These are phyloP conservation scores for Prinsepia uniflora DNA, from an alignment of 306 rosid genomes.

Conservation along the genomic window DNA sequence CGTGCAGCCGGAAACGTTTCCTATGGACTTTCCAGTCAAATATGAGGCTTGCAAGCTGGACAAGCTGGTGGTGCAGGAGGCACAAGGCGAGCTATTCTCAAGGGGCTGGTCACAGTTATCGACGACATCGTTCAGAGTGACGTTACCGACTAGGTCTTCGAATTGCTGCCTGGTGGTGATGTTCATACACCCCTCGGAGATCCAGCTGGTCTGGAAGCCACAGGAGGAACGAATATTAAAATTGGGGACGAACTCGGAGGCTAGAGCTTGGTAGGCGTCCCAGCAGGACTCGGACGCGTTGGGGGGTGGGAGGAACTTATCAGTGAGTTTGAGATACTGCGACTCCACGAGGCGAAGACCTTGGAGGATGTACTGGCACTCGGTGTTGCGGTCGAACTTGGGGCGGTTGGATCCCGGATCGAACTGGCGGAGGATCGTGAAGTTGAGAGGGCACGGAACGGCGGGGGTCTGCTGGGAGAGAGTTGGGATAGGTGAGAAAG, in stretches of 20 bases:
- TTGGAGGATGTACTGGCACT: conserved; percentile 54
- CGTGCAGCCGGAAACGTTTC: conserved; percentile 59
- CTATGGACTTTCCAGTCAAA: conserved; percentile 36
- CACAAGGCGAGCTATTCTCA: conserved; percentile 58
- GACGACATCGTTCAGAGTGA: conserved; percentile 14
- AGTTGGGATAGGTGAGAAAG: not conserved
- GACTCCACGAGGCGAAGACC: conserved; percentile 67
- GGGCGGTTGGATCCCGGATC: conserved; percentile 20
- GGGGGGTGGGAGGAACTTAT: conserved; percentile 48
- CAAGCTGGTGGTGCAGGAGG: conserved; percentile 48
- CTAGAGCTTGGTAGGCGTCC: conserved; percentile 30
- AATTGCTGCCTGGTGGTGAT: conserved; percentile 50
- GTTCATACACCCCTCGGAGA: conserved; percentile 68
- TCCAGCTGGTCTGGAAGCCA: conserved; percentile 51
- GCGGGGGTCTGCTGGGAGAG: conserved; percentile 22
- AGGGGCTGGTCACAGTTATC: conserved; percentile 47
- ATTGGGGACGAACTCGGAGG: conserved; percentile 3
- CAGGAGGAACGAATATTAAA: conserved; percentile 42
- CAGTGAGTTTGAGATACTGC: conserved; percentile 48
- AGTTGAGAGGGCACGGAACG: conserved; percentile 62
- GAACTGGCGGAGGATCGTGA: conserved; percentile 49
- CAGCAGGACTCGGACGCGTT: conserved; percentile 49
- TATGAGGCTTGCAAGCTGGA: conserved; percentile 26
- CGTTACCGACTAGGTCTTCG: conserved; percentile 7
- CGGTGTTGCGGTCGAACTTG: not conserved